A percentile compares a stretch with the other conserved stretches of the same genome.
phyloP scores from a whole-genome alignment of 2,329 filamentous ascomycete species.

The Talaromyces sp. region DNA sequence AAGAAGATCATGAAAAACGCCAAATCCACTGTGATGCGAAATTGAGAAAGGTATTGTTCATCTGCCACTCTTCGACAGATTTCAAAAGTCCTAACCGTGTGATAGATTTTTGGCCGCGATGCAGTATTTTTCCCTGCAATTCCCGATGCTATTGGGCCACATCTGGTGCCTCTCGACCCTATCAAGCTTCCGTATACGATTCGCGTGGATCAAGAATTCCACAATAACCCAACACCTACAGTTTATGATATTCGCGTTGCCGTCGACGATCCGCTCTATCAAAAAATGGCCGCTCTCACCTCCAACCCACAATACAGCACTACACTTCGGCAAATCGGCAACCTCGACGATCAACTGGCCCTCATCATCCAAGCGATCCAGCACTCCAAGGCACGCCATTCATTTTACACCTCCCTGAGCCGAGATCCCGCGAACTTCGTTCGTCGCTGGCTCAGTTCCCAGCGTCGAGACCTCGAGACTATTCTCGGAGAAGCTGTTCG shows the following conservation, averaged over 20 bases:
- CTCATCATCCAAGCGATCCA: conserved; percentile 75
- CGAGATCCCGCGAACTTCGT: conserved; percentile 81
- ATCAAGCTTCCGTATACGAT: conserved; percentile 87
- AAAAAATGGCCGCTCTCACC: conserved; percentile 60
- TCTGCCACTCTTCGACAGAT: background rate
- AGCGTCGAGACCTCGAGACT: conserved; percentile 84
- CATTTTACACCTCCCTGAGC: conserved; percentile 73
- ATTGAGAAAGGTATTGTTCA: conserved; percentile 61
- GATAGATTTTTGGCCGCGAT: conserved; percentile 67
- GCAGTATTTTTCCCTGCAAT: conserved; percentile 81
- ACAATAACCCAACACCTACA: conserved; percentile 68
- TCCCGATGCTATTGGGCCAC: conserved; percentile 69
- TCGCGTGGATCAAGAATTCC: conserved; percentile 79
- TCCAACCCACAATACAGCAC: conserved; percentile 64
- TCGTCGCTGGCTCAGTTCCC: conserved; percentile 80
- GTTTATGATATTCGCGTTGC: conserved; percentile 85
- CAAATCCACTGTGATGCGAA: conserved; percentile 85
- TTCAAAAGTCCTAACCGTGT: background rate
- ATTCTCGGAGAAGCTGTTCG: conserved; percentile 75
- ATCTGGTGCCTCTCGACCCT: conserved; percentile 74
- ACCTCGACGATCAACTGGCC: conserved; percentile 79
- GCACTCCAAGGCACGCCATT: conserved; percentile 82
- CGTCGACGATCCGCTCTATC: conserved; percentile 74
- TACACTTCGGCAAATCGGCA: conserved; percentile 69
- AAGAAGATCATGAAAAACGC: conserved; percentile 92